Base-by-base conservation (phyloP, 306 rosid species). In the Adenanthera pavonina region DNA sequence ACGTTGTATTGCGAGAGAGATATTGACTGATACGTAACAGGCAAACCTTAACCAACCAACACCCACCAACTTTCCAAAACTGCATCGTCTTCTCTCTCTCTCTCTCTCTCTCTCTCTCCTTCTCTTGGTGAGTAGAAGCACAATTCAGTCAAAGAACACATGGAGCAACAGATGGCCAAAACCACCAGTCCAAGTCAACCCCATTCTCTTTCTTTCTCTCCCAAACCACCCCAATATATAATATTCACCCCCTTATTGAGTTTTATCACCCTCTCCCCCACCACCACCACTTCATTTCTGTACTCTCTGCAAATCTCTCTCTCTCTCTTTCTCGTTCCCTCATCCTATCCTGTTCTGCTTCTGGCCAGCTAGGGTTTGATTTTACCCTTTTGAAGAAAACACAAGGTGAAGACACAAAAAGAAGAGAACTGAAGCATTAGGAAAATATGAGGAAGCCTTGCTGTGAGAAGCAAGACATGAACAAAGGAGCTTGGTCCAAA, bases 401-500 rank as follows among this genome's bases (percentile, higher is more conserved):
- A 10, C 36, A 8, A 25, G 36, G 0, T 8, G 65, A 19, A 67
- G 15, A 7, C 4, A 38, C 40, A 64, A 3, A 17, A 38, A 66
- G 30, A 66, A 44, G 20, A 66, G 71, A 0, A 5, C 6, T 3
- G 0, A 16, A 17, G 48, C 6, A n/a, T 61, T 61, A 14, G 41
- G 68, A 61, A 25, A 25, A 61, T 13, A 67, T 89, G 92, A 89
- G 92, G 85, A 89, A 75, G 73, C 90, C 92, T 34, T 85, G 92
- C 87, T 85, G 90, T 65, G 88, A 85, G 0, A 89, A 83, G 85
- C 83, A 60, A 81, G 90, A 87, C 57, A 83, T 81, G 56, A 89
- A 87, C 85, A 89, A 79, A 83, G 90, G 92, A 72, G 92, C 90
- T 65, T 89, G 92, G 92, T 85, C 92, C 17, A 83, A 83, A 78